Evolutionary conservation across 148 eudicot genomes (phyloP), one percentile per base, ranked within the genome.

Genomic region (Talinum fruticosum): DNA sequence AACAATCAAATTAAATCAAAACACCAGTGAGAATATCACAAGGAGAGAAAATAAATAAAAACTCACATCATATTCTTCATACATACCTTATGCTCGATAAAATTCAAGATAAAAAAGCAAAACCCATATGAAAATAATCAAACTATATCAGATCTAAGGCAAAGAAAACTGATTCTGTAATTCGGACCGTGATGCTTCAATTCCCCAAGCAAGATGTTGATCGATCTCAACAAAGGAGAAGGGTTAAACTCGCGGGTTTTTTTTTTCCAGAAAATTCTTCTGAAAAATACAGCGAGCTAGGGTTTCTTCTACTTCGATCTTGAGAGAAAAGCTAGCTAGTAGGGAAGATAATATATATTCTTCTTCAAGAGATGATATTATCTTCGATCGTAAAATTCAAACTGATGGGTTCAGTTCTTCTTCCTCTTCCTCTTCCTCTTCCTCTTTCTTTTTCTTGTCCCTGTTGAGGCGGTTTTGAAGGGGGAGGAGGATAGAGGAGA

Each of bases 111-210:
- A 51, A 15, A 5, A 51, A 51, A 51, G 23, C 2, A 51, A 51
- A 51, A 51, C 57, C 57, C 57, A 41, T 16, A 19, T 19, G 61
- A 54, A 18, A 54, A 19, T 54, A 54, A 54, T 0, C 8, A 54
- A 59, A 8, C 28, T 8, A 23, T 24, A 12, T 12, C n/a, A n/a
- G 64, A 59, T 59, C 64, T 59, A 59, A 24, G 64, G 64, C 28
- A 23, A 59, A 24, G 28, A 59, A n/a, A 59, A n/a, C n/a, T 1
- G 12, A 13, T 8, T n/a, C 6, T 5, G 26, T 2, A 59, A 59
- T 59, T 59, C 64, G 64, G 64, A 59, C 64, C 64, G 64, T n/a
- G 64, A 59, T 59, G 64, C 64, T 59, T 59, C 64, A 59, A 59
- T 59, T 59, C 64, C 64, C 64, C 29, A 8, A 24, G 29, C 26